Evolutionary conservation across 331 rosid genomes (phyloP), one percentile per base, ranked within the genome.

Genomic region (Acacia concinna): DNA sequence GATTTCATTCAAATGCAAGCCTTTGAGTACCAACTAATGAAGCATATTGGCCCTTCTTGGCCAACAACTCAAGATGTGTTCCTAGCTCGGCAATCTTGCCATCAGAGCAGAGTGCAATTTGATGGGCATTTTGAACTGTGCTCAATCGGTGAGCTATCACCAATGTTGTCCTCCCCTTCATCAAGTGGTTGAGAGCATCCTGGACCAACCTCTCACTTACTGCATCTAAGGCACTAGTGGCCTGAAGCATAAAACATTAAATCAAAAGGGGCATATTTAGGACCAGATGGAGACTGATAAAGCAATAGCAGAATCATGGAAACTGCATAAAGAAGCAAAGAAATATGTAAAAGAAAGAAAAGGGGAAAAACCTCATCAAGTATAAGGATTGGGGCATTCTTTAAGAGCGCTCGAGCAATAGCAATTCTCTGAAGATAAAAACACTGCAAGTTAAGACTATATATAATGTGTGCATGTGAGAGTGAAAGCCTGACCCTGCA

Each of bases 121-220:
- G 96, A 85, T 91, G 88, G 44, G 99, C 98, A 80, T 86, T 93
- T 81, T 93, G 98, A 40, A 95, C 97, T 0, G 99, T 91, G 89
- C 97, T 95, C 82, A 95, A 85, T 49, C 96, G 86, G 78, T 96
- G 99, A 70, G 98, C 99, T 79, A 93, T 89, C 51, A 96, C 99
- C 86, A 93, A 81, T 1, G 98, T 95, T 21, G 98, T 95, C 83
- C 99, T 89, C 27, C 86, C 92, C 88, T 89, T 91, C 98, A 95
- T 93, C 81, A 91, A 84, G 80, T 78, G 96, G 68, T 88, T 88
- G 66, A 91, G 89, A 59, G 98, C 99, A 23, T 82, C 91, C 82
- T 96, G 99, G 78, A 96, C 97, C 79, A 91, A 86, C 63, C 96
- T 92, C 86, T 95, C 98, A 21, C 99, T 95, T 13, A 84, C 88